Conservation (phyloP, 148 eudicot genomes). For the Gaultheria prostrata region DNA sequence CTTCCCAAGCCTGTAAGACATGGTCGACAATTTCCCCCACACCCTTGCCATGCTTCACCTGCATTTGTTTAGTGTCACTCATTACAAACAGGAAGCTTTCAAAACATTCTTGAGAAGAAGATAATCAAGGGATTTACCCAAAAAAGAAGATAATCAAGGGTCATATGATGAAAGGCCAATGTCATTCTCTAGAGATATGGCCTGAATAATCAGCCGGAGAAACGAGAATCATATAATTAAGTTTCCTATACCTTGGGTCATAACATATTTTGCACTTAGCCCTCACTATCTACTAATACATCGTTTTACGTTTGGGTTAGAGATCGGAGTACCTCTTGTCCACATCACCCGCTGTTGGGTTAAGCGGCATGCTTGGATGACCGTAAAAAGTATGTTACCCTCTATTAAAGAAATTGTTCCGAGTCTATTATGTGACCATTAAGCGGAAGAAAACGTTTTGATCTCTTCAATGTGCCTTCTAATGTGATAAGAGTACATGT, state of each 20-base stretch:
- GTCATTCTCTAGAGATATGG: not conserved
- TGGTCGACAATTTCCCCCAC: slow-evolving; percentile 73
- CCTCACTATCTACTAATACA: not conserved
- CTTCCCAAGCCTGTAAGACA: slow-evolving; percentile 72
- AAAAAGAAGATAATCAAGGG: too few species aligned
- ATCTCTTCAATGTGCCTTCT: not conserved
- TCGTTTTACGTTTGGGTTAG: not conserved
- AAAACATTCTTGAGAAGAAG: not conserved
- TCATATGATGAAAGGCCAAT: not conserved
- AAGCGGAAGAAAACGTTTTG: not conserved
- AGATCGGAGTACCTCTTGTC: not conserved
- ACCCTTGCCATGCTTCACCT: slow-evolving; percentile 93
- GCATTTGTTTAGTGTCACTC: slow-evolving; percentile 8
- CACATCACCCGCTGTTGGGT: not conserved
- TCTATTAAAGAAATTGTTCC: not conserved
- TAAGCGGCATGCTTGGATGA: too few species aligned
- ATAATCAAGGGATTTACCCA: too few species aligned
- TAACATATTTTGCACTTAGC: not conserved
- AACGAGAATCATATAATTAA: not conserved
- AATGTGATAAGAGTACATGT: not conserved
- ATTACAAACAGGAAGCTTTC: not conserved
- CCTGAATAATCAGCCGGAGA: not conserved
- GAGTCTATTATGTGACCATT: not conserved
- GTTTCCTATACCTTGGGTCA: not conserved
- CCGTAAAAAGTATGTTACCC: not conserved